Evolutionary conservation across 495 filamentous ascomycete species (phyloP).

Genomic region (Penicillium coffeae): DNA sequence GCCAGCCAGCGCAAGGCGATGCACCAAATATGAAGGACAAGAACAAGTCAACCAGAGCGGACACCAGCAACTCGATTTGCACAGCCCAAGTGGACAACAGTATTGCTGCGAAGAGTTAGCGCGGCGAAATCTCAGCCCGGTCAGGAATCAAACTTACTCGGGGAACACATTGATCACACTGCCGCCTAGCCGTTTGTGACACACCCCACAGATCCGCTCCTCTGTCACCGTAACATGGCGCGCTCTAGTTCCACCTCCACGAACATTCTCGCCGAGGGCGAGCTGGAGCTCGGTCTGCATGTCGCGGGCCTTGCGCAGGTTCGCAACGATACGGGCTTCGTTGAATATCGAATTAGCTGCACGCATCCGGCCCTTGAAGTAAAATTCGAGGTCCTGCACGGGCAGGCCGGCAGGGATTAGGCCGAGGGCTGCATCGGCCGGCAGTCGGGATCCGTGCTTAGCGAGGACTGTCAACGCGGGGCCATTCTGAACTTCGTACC

Average conservation of each 20-base stretch:
- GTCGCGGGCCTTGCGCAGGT: conserved; percentile 67
- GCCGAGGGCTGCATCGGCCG: conserved; percentile 76
- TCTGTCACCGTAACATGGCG: conserved; percentile 75
- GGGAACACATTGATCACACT: conserved; percentile 79
- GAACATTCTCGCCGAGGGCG: conserved; percentile 59
- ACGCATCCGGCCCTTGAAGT: conserved; percentile 89
- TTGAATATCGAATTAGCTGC: conserved; percentile 77
- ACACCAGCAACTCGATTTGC: conserved; percentile 42
- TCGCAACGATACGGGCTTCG: conserved; percentile 70
- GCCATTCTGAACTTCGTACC: conserved; percentile 66
- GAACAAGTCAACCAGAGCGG: conserved; percentile 12
- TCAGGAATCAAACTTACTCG: conserved; percentile 43
- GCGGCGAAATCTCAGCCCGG: neutral
- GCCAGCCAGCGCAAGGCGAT: neutral
- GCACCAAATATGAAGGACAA: neutral
- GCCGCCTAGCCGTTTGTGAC: conserved; percentile 85
- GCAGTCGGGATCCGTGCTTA: conserved; percentile 85
- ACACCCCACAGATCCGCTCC: conserved; percentile 84
- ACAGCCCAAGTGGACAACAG: conserved; percentile 83
- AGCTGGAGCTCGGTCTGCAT: conserved; percentile 68
- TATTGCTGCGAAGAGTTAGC: conserved; percentile 41
- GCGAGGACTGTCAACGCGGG: conserved; percentile 85
- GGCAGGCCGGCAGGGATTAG: conserved; percentile 80
- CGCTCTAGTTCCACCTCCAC: conserved; percentile 54
- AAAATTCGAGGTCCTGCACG: conserved; percentile 76